Evolutionary conservation across 176 grass and related monocot species (phyloP), one percentile per base, ranked within the genome.

Genomic region (Rhipidocladum racemiflorum): DNA sequence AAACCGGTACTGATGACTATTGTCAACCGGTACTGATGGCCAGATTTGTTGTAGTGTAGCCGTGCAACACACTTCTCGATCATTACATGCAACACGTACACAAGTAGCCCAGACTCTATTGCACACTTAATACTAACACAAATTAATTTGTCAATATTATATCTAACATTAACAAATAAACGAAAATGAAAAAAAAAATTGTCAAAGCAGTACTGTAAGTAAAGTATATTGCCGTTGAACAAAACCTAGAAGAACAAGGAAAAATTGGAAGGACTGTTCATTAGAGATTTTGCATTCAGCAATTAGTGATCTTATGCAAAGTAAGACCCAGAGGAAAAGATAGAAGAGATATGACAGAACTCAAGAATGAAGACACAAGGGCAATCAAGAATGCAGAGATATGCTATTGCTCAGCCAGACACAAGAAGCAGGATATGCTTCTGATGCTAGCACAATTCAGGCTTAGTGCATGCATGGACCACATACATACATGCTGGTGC

Each of bases 391-490:
- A 38, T 70, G 36, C 55, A 64, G 70, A 65, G n/a, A n/a, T n/a
- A n/a, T 72, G 65, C 65, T 63, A 72, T n/a, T 64, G 54, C 54
- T 36, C 71, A 30, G 62, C 46, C 77, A 76, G 77, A 76, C 87
- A 65, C 65, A 72, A 71, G 72, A 56, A 65, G 65, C 55, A 55
- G 78, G 43, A 55, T 55, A 63, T 72, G 29, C 50, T 36, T 74
- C 69, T 79, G 48, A 77, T 45, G 29, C 13, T 51, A 50, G 69
- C 46, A 56, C 13, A 81, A 32, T 67, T 81, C 68, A 59, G 79
- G 28, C 36, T 43, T 29, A 71, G 71, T 82, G 43, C 69, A 80
- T 69, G 18, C 70, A 89, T 81, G 70, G 70, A 89, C 77, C 71
- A 48, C 72, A 55, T 77, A 23, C 72, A 45, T 12, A 40, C 65